Conservation (phyloP, 1,284 basidiomycete genomes). For the Butyriboletus appendiculatus region DNA sequence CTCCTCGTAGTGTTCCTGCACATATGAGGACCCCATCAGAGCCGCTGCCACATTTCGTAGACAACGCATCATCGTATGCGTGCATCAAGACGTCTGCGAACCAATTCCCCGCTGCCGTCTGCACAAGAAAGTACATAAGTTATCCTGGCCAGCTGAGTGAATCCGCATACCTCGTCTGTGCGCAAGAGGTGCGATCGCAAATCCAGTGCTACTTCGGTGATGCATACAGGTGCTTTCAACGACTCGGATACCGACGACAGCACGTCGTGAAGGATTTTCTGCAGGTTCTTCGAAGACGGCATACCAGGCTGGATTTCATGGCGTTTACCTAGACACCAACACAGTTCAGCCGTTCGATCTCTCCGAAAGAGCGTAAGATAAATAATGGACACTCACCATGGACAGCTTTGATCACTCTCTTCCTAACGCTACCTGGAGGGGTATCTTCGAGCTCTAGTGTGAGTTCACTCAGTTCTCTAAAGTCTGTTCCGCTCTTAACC, state of each 20-base stretch:
- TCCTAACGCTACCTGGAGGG: constrained; percentile 64
- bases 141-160: neutral
- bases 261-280: constrained; percentile 62
- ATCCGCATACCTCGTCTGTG: constrained; percentile 55
- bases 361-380: neutral
- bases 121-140: constrained; percentile 4
- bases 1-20: constrained; percentile 87
- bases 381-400: constrained; percentile 44
- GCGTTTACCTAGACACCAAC: constrained; percentile 52
- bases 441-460: constrained; percentile 63
- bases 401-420: constrained; percentile 64
- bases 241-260: constrained; percentile 73
- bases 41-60: constrained; percentile 58
- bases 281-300: constrained; percentile 59
- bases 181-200: constrained; percentile 77
- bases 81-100: constrained; percentile 86
- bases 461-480: constrained; percentile 83
- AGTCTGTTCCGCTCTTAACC: constrained; percentile 90
- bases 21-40: constrained; percentile 82
- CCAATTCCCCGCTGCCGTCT: constrained; percentile 88
- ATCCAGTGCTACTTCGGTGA: constrained; percentile 69
- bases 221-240: constrained; percentile 75
- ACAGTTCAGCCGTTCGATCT: neutral
- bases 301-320: constrained; percentile 64
- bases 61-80: constrained; percentile 81